These are phyloP conservation scores for Torrubiella hemipterigena DNA, from an alignment of 2,329 filamentous ascomycete genomes.

Conservation along the genomic window DNA sequence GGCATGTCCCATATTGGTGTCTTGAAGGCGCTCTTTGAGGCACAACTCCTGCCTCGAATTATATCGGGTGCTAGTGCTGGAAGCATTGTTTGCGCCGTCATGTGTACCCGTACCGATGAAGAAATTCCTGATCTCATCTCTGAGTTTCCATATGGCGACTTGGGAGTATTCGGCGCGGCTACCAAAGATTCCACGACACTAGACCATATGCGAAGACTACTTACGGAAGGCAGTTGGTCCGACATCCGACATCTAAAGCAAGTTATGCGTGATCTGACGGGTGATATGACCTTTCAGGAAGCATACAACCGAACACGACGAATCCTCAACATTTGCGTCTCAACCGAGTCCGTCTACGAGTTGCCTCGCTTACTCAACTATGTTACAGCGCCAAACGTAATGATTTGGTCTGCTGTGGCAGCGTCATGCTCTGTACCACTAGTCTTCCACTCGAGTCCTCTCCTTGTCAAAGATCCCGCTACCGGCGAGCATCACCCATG, in stretches of 20 bases:
- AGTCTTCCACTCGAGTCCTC: constrained; percentile 65
- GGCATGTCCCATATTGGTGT: constrained; percentile 90
- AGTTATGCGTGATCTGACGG: constrained; percentile 71
- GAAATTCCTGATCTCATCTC: constrained; percentile 61
- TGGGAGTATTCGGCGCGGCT: constrained; percentile 65
- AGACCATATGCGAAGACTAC: constrained; percentile 56
- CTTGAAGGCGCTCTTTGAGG: constrained; percentile 67
- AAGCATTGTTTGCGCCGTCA: constrained; percentile 71
- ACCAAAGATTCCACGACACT: constrained; percentile 48
- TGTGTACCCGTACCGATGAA: constrained; percentile 67
- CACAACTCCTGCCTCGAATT: constrained; percentile 66
- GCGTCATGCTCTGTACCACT: constrained; percentile 88
- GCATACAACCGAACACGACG: constrained; percentile 88
- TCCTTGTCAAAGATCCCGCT: constrained; percentile 74
- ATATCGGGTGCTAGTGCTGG: constrained; percentile 82
- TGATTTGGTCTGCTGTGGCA: constrained; percentile 95
- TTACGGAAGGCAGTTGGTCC: constrained; percentile 75
- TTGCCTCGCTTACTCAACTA: constrained; percentile 83
- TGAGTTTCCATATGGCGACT: constrained; percentile 65
- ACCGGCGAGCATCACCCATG: constrained; percentile 70
- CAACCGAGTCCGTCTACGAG: constrained; percentile 77
- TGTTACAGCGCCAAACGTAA: constrained; percentile 82
- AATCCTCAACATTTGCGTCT: constrained; percentile 90
- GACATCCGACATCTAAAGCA: constrained; percentile 71
- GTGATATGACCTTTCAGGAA: constrained; percentile 89